These are phyloP conservation scores for Populus hybrid DNA, from an alignment of 441 rosid species.

Conservation along the genomic window DNA sequence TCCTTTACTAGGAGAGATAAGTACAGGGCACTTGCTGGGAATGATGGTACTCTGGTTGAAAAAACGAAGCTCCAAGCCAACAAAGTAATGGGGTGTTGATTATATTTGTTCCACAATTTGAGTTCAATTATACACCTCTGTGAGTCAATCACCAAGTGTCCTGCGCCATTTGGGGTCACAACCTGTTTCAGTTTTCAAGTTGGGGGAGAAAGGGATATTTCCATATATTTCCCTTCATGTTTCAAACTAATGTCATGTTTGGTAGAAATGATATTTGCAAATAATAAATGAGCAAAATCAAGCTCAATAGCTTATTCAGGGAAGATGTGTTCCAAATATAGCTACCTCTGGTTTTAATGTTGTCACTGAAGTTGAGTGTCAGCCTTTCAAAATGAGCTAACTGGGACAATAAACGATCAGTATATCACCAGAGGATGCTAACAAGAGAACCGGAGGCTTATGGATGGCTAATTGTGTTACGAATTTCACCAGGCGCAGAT, in stretches of 20 bases:
- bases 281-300: background rate
- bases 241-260: background rate
- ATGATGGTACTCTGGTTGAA: slow-evolving; percentile 38
- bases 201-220: background rate
- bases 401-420: background rate
- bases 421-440: background rate
- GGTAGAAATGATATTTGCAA: slow-evolving; percentile 1
- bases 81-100: slow-evolving; percentile 36
- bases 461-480: background rate
- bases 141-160: background rate
- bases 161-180: background rate
- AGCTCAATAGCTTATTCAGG: background rate
- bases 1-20: slow-evolving; percentile 46
- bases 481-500: no score
- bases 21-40: slow-evolving; percentile 48
- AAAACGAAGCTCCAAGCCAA: slow-evolving; percentile 22
- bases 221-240: no score
- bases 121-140: background rate
- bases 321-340: background rate
- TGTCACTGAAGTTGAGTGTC: background rate
- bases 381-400: background rate
- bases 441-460: background rate
- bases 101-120: background rate
- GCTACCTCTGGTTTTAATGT: no score
- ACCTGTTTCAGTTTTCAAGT: background rate